Evolutionary conservation across 2,329 filamentous ascomycete species (phyloP), one percentile per base, ranked within the genome.

Genomic region (Neofusicoccum sp.): DNA sequence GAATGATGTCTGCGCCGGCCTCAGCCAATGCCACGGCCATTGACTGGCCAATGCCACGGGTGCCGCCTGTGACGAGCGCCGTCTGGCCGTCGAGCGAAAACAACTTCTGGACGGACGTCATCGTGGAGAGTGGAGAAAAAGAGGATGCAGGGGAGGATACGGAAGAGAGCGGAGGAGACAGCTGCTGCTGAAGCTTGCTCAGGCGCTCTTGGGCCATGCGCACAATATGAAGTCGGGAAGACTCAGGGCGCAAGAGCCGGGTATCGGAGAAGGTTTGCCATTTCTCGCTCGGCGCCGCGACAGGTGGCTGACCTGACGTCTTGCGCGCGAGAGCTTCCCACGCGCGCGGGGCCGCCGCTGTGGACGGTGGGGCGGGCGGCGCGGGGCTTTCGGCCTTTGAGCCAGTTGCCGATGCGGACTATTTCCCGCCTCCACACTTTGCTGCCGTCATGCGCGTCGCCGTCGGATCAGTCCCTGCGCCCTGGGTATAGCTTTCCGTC

Each of bases 21-120:
- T 81, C 78, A 56, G 79, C 79, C 47, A 82, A 70, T 40, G 79
- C 79, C 20, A 82, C 63, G 28, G 79, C 78, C 79, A 82, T 82
- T 12, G 78, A 67, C 66, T 81, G 79, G 16, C 79, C 79, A 45
- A 82, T 81, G 12, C 79, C 79, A 68, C 79, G 68, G 2, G 79
- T 82, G 1, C 79, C 79, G 45, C 79, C 79, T 44, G 79, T 82
- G 7, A 81, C 76, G 41, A 82, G 67, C 20, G 79, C 79, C 1
- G 77, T 80, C 66, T 82, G 76, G 51, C 79, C 79, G 63, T 79
- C 70, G 8, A 82, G 75, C 30, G 77, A 79, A 70, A 81, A 82
- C 36, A 82, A 71, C 61, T 80, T 70, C 62, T 74, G 69, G 34
- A 78, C 65, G 7, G 75, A 70, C 24, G 67, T 47, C 75, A 76